phyloP scores from a whole-genome alignment of 1,284 basidiomycete genomes.

The Tetrapyrgos nigripes region DNA sequence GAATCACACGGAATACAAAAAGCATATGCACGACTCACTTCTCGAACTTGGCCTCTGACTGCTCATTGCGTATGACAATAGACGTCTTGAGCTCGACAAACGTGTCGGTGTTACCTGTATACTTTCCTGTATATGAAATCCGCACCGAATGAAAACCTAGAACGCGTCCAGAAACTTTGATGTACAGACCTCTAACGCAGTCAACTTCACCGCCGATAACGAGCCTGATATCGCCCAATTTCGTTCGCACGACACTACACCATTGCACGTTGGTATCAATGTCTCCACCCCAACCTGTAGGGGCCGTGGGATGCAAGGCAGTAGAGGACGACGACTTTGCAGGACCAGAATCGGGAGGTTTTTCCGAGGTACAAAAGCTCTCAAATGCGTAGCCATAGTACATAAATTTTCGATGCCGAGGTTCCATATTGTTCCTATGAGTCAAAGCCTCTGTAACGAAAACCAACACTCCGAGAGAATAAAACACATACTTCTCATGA shows the following conservation, averaged over 20 bases:
- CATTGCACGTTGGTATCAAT: constrained; percentile 96
- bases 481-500: constrained; percentile 62
- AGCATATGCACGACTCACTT: constrained; percentile 55
- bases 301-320: constrained; percentile 18
- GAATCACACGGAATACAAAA: background rate
- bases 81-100: constrained; percentile 97
- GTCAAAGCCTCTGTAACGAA: constrained; percentile 9
- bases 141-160: background rate
- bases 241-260: constrained; percentile 93
- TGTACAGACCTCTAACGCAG: constrained; percentile 78
- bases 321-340: constrained; percentile 20
- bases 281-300: constrained; percentile 80
- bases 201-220: constrained; percentile 96
- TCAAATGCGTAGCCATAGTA: constrained; percentile 91
- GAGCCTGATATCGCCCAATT: constrained; percentile 81
- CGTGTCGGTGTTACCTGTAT: constrained; percentile 62
- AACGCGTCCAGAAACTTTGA: constrained; percentile 7
- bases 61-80: constrained; percentile 70
- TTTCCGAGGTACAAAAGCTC: constrained; percentile 77
- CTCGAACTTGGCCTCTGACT: constrained; percentile 83
- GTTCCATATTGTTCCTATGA: constrained; percentile 64
- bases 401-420: constrained; percentile 61
- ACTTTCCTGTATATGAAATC: too few relatives aligned
- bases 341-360: constrained; percentile 29
- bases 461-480: background rate